Base-by-base conservation (phyloP, 768 basidiomycete genomes). In the Russula emetica region DNA sequence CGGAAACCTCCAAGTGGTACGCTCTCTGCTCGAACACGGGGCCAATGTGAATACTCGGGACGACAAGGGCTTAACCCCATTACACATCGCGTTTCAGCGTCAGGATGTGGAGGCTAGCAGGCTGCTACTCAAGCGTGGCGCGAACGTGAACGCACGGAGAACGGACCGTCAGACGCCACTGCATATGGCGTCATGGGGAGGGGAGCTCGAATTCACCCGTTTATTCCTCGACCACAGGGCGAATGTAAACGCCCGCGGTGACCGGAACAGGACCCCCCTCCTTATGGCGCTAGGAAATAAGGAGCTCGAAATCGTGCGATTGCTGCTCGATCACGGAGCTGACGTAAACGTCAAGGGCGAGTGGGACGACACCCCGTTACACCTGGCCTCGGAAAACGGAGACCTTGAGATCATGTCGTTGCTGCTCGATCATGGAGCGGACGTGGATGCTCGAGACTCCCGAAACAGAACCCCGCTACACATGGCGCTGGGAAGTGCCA, bases 381-480 rank as follows among this genome's bases (percentile, higher is more conserved):
- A 56, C 26, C 9, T 18, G 8, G 45, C 54, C n/a, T 22, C 54
- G 6, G 44, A 42, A 24, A 51, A 26, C 18, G 45, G 52, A n/a
- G 18, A 47, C 4, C 6, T 44, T 18, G 53, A 51, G 13, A 32
- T 50, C 32, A 50, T 47, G 36, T 45, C 13, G 20, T 7, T 47
- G 14, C 54, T 62, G 28, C 61, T 62, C 13, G 24, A 34, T 1
- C 40, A 55, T 18, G 42, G 42, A 24, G 52, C 59, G 36, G 50
- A 52, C 18, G 36, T 49, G 24, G 18, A 55, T 20, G 38, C 50
- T 9, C 26, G 60, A 8, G 58, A 51, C 24, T 38, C 22, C 32
- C 34, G 22, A 54, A 16, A 58, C 45, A 36, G 45, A 32, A 49
- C 59, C 24, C 50, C 59, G 20, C 24, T 60, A 20, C 59, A 52